Base-by-base conservation (phyloP, 192 early-diverging fungal species). In the Lobulomyces angularis region DNA sequence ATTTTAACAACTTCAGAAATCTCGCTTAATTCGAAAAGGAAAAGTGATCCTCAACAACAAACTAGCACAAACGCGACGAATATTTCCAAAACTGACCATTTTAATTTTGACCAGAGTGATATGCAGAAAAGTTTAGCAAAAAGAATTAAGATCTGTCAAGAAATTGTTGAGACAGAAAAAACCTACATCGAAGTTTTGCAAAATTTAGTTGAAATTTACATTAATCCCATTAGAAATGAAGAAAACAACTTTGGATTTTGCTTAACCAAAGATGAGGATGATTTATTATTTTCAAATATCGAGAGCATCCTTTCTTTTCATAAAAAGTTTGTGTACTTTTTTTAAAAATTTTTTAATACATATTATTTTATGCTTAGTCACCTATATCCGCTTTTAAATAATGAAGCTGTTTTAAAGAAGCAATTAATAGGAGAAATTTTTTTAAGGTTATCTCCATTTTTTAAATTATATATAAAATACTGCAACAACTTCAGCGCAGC, bases 391-490 rank as follows among this genome's bases (percentile, higher is more conserved):
- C 70, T 58, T 6, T 41, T 82, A 28, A 60, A 77, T 33, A 53
- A 52, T 32, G 62, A 54, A 0, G 35, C 21, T 39, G 12, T 39
- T 4, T 47, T 48, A 24, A 48, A 48, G 17, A 46, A 48, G 12
- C 71, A 75, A 48, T 65, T 61, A 9, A 55, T 97, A 18, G 93
- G 90, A 7, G 60, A 68, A 35, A 69, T 89, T 7, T 90, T 93
- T 59, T 45, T 79, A 20, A 61, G 72, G 33, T 70, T 81, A 48
- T 74, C 81, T 20, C 74, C 82, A 0, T 83, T 77, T 47, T 62
- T 93, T 46, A 84, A 80, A 43, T 76, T 89, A 67, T 93, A 93
- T 51, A 81, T 77, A 18, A 60, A 62, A 33, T 93, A 87, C 58
- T 77, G 80, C 45, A 89, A 86, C 58, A 83, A 82, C 55, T 89